These are phyloP conservation scores for Epicoccum sorghinum DNA, from an alignment of 2,329 filamentous ascomycete genomes.

Conservation along the genomic window DNA sequence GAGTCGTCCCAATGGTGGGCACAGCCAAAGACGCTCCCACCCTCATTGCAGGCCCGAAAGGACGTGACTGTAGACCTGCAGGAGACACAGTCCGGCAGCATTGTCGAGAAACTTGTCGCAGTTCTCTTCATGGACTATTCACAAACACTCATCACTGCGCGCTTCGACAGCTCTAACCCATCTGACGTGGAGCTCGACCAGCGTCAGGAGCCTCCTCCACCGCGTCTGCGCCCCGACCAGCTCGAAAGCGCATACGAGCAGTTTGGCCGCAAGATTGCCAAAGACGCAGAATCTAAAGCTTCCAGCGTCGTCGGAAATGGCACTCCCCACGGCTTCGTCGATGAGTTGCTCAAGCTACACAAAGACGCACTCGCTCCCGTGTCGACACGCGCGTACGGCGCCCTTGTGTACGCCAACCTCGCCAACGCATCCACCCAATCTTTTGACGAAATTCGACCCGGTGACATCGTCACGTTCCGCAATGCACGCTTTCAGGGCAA, in stretches of 20 bases:
- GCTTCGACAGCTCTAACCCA: slow-evolving; percentile 77
- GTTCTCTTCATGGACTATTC: slow-evolving; percentile 97
- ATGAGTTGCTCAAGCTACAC: slow-evolving; percentile 77
- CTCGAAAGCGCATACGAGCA: slow-evolving; percentile 83
- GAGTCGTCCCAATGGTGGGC: slow-evolving; percentile 84
- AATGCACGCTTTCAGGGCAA: slow-evolving; percentile 96
- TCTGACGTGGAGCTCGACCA: slow-evolving; percentile 79
- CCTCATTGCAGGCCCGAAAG: slow-evolving; percentile 78
- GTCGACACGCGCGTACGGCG: slow-evolving; percentile 88
- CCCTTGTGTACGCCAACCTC: slow-evolving; percentile 91
- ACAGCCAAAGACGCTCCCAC: slow-evolving; percentile 77
- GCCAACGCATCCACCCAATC: slow-evolving; percentile 91
- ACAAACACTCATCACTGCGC: slow-evolving; percentile 84
- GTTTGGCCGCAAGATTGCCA: slow-evolving; percentile 79
- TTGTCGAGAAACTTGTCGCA: slow-evolving; percentile 80
- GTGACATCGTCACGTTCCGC: slow-evolving; percentile 90
- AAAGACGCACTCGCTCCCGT: slow-evolving; percentile 78
- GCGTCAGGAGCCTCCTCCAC: slow-evolving; percentile 82
- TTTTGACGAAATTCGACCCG: slow-evolving; percentile 89
- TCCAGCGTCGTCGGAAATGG: slow-evolving; percentile 85
- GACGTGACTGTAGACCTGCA: slow-evolving; percentile 85
- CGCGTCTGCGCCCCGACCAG: slow-evolving; percentile 85
- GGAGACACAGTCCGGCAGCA: slow-evolving; percentile 75
- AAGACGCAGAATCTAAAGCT: slow-evolving; percentile 73
- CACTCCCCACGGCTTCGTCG: slow-evolving; percentile 75